phyloP scores from a whole-genome alignment of 2,329 filamentous ascomycete genomes.

The Elsinoe necatrix region DNA sequence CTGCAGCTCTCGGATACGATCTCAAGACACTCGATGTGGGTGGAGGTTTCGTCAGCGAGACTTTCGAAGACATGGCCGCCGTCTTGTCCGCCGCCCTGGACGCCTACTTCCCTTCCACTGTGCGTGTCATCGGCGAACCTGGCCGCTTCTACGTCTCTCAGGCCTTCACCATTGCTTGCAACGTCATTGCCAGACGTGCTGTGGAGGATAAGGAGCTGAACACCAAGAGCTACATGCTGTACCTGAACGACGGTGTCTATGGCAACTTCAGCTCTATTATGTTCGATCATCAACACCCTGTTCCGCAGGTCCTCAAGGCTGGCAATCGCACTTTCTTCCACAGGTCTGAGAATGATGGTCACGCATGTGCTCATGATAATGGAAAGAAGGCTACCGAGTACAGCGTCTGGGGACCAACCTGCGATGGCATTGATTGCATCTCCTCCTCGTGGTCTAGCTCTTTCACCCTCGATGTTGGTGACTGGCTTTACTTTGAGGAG shows the following conservation, averaged over 20 bases:
- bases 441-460: constrained; percentile 69
- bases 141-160: constrained; percentile 91
- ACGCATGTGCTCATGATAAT: constrained; percentile 30
- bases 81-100: constrained; percentile 75
- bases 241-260: constrained; percentile 95
- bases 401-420: constrained; percentile 96
- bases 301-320: constrained; percentile 68
- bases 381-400: constrained; percentile 55
- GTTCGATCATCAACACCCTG: constrained; percentile 92
- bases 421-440: constrained; percentile 95
- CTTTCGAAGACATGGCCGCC: constrained; percentile 81
- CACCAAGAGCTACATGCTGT: constrained; percentile 83
- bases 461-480: constrained; percentile 75
- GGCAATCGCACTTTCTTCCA: constrained; percentile 46
- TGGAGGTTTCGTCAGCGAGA: constrained; percentile 84
- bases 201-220: constrained; percentile 61
- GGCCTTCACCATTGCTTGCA: constrained; percentile 90
- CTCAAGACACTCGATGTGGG: constrained; percentile 88
- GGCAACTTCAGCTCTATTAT: constrained; percentile 99
- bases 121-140: constrained; percentile 90
- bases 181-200: constrained; percentile 89
- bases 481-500: constrained; percentile 97
- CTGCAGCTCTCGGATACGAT: constrained; percentile 63
- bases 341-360: constrained; percentile 34
- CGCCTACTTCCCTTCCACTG: constrained; percentile 71